Percentiles rank a stretch among this genome's conserved stretches.
Conservation (phyloP, 2,329 filamentous ascomycete species). For the Xylariaceae sp. region DNA sequence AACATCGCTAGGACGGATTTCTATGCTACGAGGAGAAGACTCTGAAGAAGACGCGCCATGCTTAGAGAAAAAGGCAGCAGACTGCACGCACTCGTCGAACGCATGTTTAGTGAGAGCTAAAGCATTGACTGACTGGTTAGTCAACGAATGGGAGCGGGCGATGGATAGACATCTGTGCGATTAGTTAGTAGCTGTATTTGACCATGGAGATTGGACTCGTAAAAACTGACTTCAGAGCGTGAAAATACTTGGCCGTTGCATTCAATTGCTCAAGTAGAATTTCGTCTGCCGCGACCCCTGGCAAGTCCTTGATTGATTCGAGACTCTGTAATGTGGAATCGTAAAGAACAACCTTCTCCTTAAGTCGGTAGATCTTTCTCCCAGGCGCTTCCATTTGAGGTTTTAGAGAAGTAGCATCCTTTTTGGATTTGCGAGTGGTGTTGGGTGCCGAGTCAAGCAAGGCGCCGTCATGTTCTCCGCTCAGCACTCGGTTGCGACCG, state of each 20-base stretch:
- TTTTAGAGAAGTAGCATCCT: slow-evolving; percentile 50
- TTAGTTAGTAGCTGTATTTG: slow-evolving; percentile 17
- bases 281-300: slow-evolving; percentile 84
- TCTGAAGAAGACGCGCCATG: slow-evolving; percentile 38
- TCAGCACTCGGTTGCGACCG: slow-evolving; percentile 86
- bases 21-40: slow-evolving; percentile 64
- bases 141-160: slow-evolving; percentile 78
- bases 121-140: slow-evolving; percentile 73
- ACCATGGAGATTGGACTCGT: background rate
- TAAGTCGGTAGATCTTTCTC: slow-evolving; percentile 76
- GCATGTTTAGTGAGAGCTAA: slow-evolving; percentile 83
- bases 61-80: slow-evolving; percentile 51
- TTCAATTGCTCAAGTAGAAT: slow-evolving; percentile 77
- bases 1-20: slow-evolving; percentile 63
- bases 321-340: slow-evolving; percentile 90
- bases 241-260: slow-evolving; percentile 80
- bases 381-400: slow-evolving; percentile 62
- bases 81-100: slow-evolving; percentile 59
- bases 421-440: slow-evolving; percentile 55
- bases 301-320: slow-evolving; percentile 84
- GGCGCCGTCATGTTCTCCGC: slow-evolving; percentile 80
- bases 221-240: slow-evolving; percentile 73
- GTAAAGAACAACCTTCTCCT: slow-evolving; percentile 87
- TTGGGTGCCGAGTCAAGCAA: slow-evolving; percentile 52
- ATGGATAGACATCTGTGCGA: slow-evolving; percentile 74